Evolutionary conservation across 345 rosid genomes (phyloP).

Genomic region (Eucalyptus decipiens): DNA sequence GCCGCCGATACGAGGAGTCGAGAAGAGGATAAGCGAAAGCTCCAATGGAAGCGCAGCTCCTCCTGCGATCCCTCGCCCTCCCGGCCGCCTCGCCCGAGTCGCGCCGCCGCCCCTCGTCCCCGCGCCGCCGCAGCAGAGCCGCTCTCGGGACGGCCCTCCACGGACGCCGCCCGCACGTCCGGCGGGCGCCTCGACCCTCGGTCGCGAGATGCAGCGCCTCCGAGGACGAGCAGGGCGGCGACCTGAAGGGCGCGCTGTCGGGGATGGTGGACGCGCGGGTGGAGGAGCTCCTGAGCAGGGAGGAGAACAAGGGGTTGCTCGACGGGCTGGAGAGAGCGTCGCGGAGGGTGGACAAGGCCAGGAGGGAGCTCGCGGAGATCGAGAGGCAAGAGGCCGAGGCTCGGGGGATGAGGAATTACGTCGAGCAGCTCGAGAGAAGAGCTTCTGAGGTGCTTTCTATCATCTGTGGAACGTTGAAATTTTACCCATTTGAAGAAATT

Average conservation of each 20-base stretch:
- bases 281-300: constrained; percentile 53
- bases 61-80: neutral
- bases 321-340: constrained; percentile 75
- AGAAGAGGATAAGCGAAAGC: neutral
- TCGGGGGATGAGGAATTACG: constrained; percentile 27
- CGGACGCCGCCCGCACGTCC: neutral
- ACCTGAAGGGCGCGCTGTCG: constrained; percentile 47
- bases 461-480: neutral
- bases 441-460: constrained; percentile 49
- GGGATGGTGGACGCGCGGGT: constrained; percentile 54
- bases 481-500: neutral
- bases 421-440: constrained; percentile 46
- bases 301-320: constrained; percentile 65
- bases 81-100: neutral
- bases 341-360: constrained; percentile 64
- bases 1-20: neutral
- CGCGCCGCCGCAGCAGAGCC: neutral
- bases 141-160: neutral
- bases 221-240: constrained; percentile 1
- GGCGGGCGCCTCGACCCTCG: neutral
- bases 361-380: constrained; percentile 59
- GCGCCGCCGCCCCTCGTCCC: neutral
- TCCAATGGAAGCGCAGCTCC: neutral
- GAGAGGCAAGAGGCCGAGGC: constrained; percentile 66
- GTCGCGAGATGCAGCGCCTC: neutral